Evolutionary conservation across 768 basidiomycete genomes (phyloP).

Genomic region (Filobasidium floriforme): DNA sequence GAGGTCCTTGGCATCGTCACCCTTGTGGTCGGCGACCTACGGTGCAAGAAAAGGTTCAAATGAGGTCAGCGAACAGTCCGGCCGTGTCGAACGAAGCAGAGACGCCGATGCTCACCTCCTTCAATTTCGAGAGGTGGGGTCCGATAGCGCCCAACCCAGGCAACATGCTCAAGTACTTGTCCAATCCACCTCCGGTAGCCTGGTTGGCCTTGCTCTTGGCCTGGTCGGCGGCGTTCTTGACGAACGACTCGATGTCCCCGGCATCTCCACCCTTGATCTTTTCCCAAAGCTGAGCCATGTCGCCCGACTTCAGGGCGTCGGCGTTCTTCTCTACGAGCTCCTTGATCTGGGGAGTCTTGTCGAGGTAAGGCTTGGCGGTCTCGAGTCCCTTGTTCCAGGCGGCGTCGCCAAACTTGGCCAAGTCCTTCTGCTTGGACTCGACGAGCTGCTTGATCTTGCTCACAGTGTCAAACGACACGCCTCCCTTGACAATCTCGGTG

Average conservation of each 20-base stretch:
- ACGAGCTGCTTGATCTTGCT: conserved; percentile 52
- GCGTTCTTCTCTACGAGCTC: conserved; percentile 22
- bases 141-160: conserved; percentile 14
- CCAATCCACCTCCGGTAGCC: conserved; percentile 15
- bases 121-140: conserved; percentile 19
- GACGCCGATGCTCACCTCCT: conserved; percentile 8
- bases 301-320: conserved; percentile 16
- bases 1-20: conserved; percentile 20
- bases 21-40: conserved; percentile 17
- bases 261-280: conserved; percentile 19
- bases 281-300: conserved; percentile 15
- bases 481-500: conserved; percentile 48
- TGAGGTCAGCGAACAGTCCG: neutral
- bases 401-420: conserved; percentile 57
- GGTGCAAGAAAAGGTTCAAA: neutral
- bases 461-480: conserved; percentile 62
- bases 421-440: conserved; percentile 16
- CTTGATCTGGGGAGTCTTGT: conserved; percentile 22
- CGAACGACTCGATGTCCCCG: conserved; percentile 15
- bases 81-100: neutral
- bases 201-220: conserved; percentile 9
- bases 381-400: conserved; percentile 64
- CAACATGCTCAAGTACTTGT: conserved; percentile 16
- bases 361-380: conserved; percentile 19
- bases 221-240: conserved; percentile 14